Percentiles rank a stretch among this genome's conserved stretches.
phyloP scores from a whole-genome alignment of 495 filamentous ascomycete species.

The Letharia lupina region DNA sequence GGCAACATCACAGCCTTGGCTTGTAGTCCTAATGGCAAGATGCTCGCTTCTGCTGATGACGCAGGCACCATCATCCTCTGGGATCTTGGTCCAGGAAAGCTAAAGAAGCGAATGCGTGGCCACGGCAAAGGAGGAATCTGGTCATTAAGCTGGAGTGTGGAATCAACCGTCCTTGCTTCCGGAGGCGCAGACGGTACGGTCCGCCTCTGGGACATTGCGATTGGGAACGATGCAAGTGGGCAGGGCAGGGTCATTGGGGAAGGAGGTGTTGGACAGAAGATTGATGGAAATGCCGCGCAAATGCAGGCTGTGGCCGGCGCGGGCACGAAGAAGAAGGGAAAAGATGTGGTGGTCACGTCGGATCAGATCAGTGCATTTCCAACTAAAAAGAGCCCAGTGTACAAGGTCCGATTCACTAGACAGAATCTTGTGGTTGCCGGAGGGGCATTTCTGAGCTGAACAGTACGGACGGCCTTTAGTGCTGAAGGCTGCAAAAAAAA shows the following conservation, averaged over 20 bases:
- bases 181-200: conserved; percentile 90
- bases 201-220: conserved; percentile 81
- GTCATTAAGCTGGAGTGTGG: conserved; percentile 82
- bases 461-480: neutral
- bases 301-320: conserved; percentile 37
- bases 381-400: conserved; percentile 91
- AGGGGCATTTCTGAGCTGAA: conserved; percentile 67
- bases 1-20: conserved; percentile 74
- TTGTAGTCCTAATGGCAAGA: conserved; percentile 78
- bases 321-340: conserved; percentile 70
- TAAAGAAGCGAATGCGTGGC: conserved; percentile 85
- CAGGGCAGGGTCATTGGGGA: conserved; percentile 54
- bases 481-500: neutral
- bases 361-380: conserved; percentile 91
- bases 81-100: conserved; percentile 75
- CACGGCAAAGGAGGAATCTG: conserved; percentile 92
- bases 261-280: conserved; percentile 43
- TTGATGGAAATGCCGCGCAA: conserved; percentile 36
- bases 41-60: conserved; percentile 79
- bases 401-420: conserved; percentile 85
- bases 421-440: conserved; percentile 88
- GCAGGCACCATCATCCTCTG: conserved; percentile 83
- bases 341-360: conserved; percentile 80
- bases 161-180: conserved; percentile 78
- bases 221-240: conserved; percentile 40